Conservation (phyloP, 2,329 filamentous ascomycete species). For the Sarocladiaceae sp. region DNA sequence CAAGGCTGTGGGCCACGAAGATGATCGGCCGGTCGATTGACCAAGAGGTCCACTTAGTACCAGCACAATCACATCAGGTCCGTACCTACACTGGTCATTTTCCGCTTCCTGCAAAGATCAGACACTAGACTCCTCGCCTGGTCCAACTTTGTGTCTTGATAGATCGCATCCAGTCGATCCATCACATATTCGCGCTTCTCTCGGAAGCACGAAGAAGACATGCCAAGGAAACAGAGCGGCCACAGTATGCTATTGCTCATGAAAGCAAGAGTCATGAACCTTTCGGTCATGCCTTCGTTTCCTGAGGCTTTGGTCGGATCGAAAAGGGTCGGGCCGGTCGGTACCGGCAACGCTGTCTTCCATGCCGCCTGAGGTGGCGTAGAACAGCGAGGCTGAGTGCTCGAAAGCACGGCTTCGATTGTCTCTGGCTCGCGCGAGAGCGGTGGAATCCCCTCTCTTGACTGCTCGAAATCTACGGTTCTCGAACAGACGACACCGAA, state of each 20-base stretch:
- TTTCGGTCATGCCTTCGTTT: constrained; percentile 17
- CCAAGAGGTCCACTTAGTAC: no score
- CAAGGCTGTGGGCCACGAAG: no score
- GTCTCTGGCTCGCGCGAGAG: constrained; percentile 1
- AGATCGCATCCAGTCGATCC: constrained; percentile 35
- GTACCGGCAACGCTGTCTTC: not conserved
- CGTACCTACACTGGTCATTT: no score
- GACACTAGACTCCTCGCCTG: no score
- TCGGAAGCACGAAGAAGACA: constrained; percentile 37
- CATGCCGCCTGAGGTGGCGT: constrained; percentile 19
- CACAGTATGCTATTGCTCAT: constrained; percentile 43
- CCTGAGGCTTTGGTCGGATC: constrained; percentile 30
- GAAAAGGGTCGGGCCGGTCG: constrained; percentile 29
- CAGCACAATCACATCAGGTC: no score
- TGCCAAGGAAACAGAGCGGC: constrained; percentile 43
- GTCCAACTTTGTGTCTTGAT: constrained; percentile 37
- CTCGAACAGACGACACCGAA: constrained; percentile 39
- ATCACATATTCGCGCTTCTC: constrained; percentile 38
- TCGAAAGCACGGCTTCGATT: not conserved
- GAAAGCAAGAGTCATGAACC: constrained; percentile 42
- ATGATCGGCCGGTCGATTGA: no score
- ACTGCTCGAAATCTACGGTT: constrained; percentile 23
- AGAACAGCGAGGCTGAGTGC: constrained; percentile 10
- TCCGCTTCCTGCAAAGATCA: no score
- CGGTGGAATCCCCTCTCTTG: constrained; percentile 10